Base-by-base conservation (phyloP, 345 rosid genomes). In the Lepidium sativum region DNA sequence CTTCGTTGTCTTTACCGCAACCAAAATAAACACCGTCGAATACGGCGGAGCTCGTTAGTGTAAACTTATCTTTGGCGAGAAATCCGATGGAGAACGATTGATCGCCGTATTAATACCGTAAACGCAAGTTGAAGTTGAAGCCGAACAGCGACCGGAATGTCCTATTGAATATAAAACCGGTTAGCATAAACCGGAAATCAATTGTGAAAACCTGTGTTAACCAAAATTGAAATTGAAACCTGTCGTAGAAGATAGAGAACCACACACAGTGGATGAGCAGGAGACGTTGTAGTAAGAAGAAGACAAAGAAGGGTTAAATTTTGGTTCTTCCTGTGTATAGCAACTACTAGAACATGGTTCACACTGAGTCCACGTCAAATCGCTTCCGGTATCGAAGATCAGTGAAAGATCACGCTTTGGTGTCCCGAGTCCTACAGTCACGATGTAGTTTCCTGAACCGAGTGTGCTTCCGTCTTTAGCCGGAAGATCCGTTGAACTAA, bases 51-150 rank as follows among this genome's bases (percentile, higher is more conserved):
- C 75, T 6, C 3, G 94, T 79, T 48, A 92, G 37, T 8, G 86
- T 76, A 39, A 89, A 72, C 44, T 56, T 84, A 51, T 92, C 98
- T 35, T 65, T 78, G 37, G 81, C 84, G 27, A 87, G 83, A 73
- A 76, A 79, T 0, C 98, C 97, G 1, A 54, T 65, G 2, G 97
- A 84, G 80, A 48, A 89, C 0, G 98, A 92, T 4, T 74, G 68
- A 68, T 92, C 96, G 9, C 94, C 96, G 69, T 92, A 92, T 38
- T 84, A 37, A 89, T 83, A 20, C 82, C 90, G 61, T 92, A 92
- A 39, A 86, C 61, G 68, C 98, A 92, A 0, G 81, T 72, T 3
- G 96, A 92, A 0, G 81, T 72, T 3, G 96, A 75, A 8, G 78
- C 67, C 2, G 82, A 35, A 60, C 98, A 92, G 3, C 67, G 12